phyloP scores from a whole-genome alignment of 2,329 filamentous ascomycete genomes.

The Scedosporium boydii region DNA sequence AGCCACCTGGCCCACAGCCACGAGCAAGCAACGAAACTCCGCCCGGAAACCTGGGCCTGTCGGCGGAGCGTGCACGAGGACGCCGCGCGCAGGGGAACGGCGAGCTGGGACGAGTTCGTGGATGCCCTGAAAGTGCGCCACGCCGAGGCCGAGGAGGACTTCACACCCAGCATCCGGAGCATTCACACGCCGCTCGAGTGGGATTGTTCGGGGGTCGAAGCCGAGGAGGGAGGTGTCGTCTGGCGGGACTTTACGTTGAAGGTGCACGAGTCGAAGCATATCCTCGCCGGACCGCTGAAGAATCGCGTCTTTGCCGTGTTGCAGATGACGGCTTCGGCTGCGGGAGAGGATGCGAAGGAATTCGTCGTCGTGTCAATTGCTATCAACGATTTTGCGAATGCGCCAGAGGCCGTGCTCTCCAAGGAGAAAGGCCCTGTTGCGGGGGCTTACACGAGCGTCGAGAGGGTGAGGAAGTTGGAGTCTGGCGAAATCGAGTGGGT shows the following conservation, averaged over 20 bases:
- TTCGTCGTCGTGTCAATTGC: conserved; percentile 51
- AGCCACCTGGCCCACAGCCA: conserved; percentile 18
- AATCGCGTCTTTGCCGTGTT: conserved; percentile 59
- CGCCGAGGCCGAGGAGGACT: conserved; percentile 28
- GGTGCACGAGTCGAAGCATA: conserved; percentile 58
- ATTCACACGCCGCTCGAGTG: conserved; percentile 24
- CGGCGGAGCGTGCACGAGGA: conserved; percentile 54
- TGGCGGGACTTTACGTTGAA: conserved; percentile 40
- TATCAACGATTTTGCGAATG: conserved; percentile 19
- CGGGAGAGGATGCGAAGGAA: conserved; percentile 25
- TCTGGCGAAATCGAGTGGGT: conserved; percentile 56
- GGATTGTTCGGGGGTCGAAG: conserved; percentile 32
- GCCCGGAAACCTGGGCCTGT: conserved; percentile 52
- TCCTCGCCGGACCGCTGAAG: conserved; percentile 48
- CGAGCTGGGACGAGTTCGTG: conserved; percentile 55
- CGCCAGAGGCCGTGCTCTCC: conserved; percentile 59
- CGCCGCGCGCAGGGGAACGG: conserved; percentile 38
- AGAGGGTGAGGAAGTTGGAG: conserved; percentile 42
- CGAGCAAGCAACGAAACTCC: conserved; percentile 11
- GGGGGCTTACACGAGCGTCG: conserved; percentile 56
- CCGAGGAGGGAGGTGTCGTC: conserved; percentile 23
- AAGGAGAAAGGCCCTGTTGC: conserved; percentile 38
- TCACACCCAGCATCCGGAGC: conserved; percentile 28
- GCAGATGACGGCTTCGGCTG: conserved; percentile 43
- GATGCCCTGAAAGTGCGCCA: conserved; percentile 43